Conservation (phyloP, 371 early-diverging fungal species). For the Parasitella parasitica region DNA sequence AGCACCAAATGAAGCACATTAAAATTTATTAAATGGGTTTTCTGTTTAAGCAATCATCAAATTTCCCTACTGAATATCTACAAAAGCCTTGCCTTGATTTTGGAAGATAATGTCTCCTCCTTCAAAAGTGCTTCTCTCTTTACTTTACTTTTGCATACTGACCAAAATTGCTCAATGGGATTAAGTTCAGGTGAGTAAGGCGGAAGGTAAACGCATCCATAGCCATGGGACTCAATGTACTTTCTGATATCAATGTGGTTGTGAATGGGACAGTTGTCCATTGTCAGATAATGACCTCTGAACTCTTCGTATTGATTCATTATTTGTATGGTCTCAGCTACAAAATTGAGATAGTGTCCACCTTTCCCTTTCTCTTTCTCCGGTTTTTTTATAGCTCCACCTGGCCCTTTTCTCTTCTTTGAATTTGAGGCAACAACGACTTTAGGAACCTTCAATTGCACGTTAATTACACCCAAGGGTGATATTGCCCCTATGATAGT, state of each 20-base stretch:
- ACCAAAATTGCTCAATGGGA: constrained; percentile 28
- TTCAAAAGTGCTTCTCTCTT: constrained; percentile 9
- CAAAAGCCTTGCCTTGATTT: background rate
- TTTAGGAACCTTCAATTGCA: background rate
- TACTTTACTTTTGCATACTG: too few species aligned
- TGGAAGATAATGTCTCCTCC: constrained; percentile 4
- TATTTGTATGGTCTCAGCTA: background rate
- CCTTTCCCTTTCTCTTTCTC: constrained; percentile 1
- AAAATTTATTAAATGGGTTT: background rate
- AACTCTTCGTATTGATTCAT: constrained; percentile 5
- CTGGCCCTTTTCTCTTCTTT: constrained; percentile 8
- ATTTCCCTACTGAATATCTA: background rate
- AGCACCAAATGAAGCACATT: too few species aligned
- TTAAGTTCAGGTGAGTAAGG: constrained; percentile 20
- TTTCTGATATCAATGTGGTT: background rate
- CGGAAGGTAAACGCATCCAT: constrained; percentile 11
- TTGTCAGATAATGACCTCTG: background rate
- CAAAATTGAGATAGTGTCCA: constrained; percentile 9
- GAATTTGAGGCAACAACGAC: background rate
- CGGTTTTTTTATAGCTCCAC: background rate
- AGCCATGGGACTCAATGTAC: background rate
- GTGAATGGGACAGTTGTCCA: constrained; percentile 4
- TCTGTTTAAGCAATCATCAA: too few species aligned
- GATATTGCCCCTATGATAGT: constrained; percentile 6
- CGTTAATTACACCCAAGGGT: background rate